Base-by-base conservation (phyloP, 2,329 filamentous ascomycete species). In the Paracoccidioides brasiliensis region DNA sequence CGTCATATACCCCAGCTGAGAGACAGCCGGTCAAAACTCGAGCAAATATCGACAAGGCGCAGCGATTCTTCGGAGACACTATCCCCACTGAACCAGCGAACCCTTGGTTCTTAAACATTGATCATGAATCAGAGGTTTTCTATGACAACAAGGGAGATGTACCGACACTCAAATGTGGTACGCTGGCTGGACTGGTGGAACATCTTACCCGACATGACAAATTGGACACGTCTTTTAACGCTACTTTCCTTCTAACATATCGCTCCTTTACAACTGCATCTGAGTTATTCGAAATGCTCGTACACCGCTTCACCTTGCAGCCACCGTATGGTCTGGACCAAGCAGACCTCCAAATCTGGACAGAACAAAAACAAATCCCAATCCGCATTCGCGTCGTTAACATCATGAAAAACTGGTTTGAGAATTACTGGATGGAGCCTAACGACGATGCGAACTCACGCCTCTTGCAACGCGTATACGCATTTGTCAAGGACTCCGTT, bases 391-490 rank as follows among this genome's bases (percentile, higher is more conserved):
- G 93, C 44, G 90, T 98, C 2, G 90, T 98, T 61, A 98, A 97
- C 66, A 97, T 96, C 60, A 75, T 98, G 50, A 97, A 97, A 78
- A 94, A 83, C 71, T 98, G 93, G 93, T 93, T 98, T 63, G 93
- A 97, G 67, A 90, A 86, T 64, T 97, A 93, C 70, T 98, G 93
- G 93, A 96, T 97, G 90, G 93, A 98, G 68, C 87, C 90, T 51
- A 84, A 85, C 59, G 90, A 84, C 66, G 87, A 91, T 53, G 84
- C 87, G 50, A 94, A 89, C 35, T 88, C 86, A 70, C 82, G 89
- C 62, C 78, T 98, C 43, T 88, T 98, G 60, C 84, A 89, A 57
- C 84, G 90, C 61, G 89, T 97, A 8, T 90, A 90, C 72, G 83
- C 83, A 33, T 98, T 98, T 69, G 91, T 90, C 2, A 87, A 87